Evolutionary conservation across 306 rosid genomes (phyloP), one percentile per base, ranked within the genome.

Genomic region (Corylus avellana): DNA sequence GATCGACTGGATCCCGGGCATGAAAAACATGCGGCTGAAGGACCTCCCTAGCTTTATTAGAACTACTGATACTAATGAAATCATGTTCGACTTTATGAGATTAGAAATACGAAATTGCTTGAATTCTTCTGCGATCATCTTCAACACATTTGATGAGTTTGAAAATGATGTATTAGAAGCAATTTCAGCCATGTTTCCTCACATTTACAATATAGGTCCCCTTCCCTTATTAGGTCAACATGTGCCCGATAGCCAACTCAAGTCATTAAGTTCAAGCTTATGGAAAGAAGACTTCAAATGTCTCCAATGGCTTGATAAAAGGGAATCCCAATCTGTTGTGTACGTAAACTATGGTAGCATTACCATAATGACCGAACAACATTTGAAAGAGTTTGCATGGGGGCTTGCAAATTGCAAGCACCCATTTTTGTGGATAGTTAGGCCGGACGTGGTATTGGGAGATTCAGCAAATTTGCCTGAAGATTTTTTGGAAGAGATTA

Each of bases 201-300:
- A 37, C 18, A 77, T 80, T 46, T 86, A 83, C 81, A 73, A 49
- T 18, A 72, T 80, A 18, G 86, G 89, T 2, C 85, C 86, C 0
- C 75, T 86, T 48, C 25, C 79, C 54, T 54, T 79, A 22, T 69
- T 82, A 22, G 12, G 37, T 12, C 48, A 57, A 2, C 78, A 79
- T 35, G 46, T 74, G 3, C 80, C 58, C 0, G 58, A 84, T 14
- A 70, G 48, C 74, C 44, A 56, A 6, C 50, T 46, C 47, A 82
- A 67, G 47, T 78, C 86, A 6, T 27, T 77, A 17, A 8, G 72
- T 18, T 72, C 79, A n/a, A 82, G 82, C 68, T 49, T 82, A 51
- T 85, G 89, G 89, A 82, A 82, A 74, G 89, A 82, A 62, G 89
- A 86, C 70, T 37, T 22, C 2, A 61, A 55, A 69, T 86, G 80